Evolutionary conservation across 495 filamentous ascomycete genomes (phyloP).

Genomic region (Neurospora sublineolata): DNA sequence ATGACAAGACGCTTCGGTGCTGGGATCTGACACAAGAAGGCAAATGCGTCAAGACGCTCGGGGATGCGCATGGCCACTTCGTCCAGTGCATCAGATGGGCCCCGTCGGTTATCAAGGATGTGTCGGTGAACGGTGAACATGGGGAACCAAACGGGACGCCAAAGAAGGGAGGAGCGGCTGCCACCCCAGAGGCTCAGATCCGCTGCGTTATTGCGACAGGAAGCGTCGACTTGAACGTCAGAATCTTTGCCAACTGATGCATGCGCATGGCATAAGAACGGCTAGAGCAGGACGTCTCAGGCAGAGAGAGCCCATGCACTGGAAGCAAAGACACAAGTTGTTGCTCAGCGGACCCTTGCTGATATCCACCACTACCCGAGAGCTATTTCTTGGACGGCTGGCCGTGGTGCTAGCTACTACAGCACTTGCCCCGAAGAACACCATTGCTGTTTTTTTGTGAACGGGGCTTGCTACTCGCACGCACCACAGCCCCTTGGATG

Average conservation of each 20-base stretch:
- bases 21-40: conserved; percentile 93
- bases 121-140: conserved; percentile 41
- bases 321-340: background rate
- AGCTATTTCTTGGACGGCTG: background rate
- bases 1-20: conserved; percentile 88
- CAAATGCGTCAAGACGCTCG: conserved; percentile 72
- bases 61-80: conserved; percentile 76
- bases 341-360: background rate
- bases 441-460: background rate
- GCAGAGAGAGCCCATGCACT: background rate
- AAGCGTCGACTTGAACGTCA: conserved; percentile 49
- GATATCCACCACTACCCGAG: background rate
- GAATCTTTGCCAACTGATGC: conserved; percentile 46
- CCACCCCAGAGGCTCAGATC: conserved; percentile 34
- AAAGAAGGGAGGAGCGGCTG: conserved; percentile 29
- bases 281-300: background rate
- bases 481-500: background rate
- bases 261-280: background rate
- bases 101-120: conserved; percentile 58
- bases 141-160: conserved; percentile 37
- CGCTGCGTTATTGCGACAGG: conserved; percentile 54
- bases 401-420: background rate
- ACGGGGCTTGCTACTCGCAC: background rate
- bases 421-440: background rate
- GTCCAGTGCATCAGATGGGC: conserved; percentile 86